A percentile compares a stretch with the other conserved stretches of the same genome.
Evolutionary conservation across 352 stramenopile species (phyloP).

Genomic region (Phytophthora uliginosa): DNA sequence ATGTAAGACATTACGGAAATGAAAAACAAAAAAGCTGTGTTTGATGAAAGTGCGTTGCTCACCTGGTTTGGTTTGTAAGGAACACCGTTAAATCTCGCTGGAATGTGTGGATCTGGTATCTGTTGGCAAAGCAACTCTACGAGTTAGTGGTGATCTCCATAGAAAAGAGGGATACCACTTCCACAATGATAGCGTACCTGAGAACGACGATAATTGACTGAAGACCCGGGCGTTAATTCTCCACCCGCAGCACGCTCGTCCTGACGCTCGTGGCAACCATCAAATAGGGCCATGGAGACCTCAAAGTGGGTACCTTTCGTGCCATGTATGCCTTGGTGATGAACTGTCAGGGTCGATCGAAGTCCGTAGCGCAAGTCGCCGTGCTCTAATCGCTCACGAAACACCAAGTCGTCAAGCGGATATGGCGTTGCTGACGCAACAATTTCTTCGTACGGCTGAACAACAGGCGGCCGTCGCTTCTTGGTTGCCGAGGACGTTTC

Average conservation of each 20-base stretch:
- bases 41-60: not conserved
- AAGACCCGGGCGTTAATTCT: not conserved
- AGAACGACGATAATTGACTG: conserved; percentile 32
- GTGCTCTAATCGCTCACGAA: conserved; percentile 49
- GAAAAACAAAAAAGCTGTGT: no score
- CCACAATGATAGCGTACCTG: conserved; percentile 4
- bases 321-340: conserved; percentile 42
- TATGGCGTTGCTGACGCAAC: conserved; percentile 34
- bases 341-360: conserved; percentile 64
- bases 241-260: conserved; percentile 4
- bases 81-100: conserved; percentile 70
- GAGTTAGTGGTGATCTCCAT: not conserved
- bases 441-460: not conserved
- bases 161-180: not conserved
- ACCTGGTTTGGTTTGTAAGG: conserved; percentile 70
- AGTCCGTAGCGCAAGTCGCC: conserved; percentile 56
- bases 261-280: not conserved
- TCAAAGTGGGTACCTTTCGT: conserved; percentile 31
- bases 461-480: conserved; percentile 5
- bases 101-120: conserved; percentile 64
- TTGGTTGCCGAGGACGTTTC: conserved; percentile 15
- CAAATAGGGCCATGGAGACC: conserved; percentile 18
- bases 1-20: not conserved
- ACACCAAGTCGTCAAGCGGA: conserved; percentile 64
- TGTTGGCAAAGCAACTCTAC: conserved; percentile 19